These are phyloP conservation scores for Cercospora sesami DNA, from an alignment of 2,329 filamentous ascomycete species.

Conservation along the genomic window DNA sequence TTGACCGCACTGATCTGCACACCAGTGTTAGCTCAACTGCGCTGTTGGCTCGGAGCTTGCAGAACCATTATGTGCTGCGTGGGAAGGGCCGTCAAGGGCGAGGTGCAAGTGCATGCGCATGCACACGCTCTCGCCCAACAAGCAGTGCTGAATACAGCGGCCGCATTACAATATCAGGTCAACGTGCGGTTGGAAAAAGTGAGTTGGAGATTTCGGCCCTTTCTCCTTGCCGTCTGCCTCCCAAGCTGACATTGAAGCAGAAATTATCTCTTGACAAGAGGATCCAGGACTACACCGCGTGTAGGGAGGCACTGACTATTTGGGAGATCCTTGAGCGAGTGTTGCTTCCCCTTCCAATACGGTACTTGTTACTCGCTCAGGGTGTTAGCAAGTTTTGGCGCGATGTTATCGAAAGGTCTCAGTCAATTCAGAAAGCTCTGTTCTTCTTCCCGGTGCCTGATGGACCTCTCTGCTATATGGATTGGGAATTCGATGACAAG, in stretches of 20 bases:
- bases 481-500: neutral
- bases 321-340: constrained; percentile 11
- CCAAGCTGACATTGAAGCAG: neutral
- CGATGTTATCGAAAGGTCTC: neutral
- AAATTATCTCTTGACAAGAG: neutral
- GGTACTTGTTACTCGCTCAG: constrained; percentile 6
- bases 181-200: neutral
- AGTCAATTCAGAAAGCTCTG: constrained; percentile 1
- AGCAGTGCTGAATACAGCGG: neutral
- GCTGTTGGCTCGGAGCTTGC: neutral
- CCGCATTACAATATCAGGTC: neutral
- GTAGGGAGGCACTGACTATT: neutral
- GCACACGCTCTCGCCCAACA: neutral
- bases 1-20: neutral
- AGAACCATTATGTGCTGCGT: neutral
- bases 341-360: constrained; percentile 6
- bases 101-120: neutral
- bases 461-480: neutral
- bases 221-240: neutral
- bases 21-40: neutral
- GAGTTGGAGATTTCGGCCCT: neutral
- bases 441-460: neutral
- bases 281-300: neutral
- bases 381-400: constrained; percentile 6
- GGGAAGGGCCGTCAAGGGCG: neutral